Evolutionary conservation across 768 basidiomycete species (phyloP).

Genomic region (Hygrophorus russula): DNA sequence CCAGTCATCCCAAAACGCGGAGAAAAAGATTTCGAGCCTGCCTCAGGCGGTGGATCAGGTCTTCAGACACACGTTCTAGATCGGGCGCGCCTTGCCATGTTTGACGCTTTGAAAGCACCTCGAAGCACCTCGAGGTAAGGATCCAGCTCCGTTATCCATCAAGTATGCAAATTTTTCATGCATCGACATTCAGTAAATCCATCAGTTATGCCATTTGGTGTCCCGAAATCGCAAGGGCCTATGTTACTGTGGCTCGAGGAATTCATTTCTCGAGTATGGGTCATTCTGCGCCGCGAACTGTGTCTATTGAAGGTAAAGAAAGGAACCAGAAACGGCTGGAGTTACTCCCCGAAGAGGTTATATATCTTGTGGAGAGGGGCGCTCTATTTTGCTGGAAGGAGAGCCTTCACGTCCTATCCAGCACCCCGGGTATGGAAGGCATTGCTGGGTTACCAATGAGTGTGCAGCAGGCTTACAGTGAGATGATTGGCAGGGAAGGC

Average conservation of each 20-base stretch:
- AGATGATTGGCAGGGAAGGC: constrained; percentile 73
- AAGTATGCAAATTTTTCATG: constrained; percentile 2
- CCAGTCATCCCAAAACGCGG: constrained; percentile 90
- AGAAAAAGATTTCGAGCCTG: constrained; percentile 95
- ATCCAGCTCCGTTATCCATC: constrained; percentile 1
- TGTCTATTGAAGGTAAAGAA: constrained; percentile 19
- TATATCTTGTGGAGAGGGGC: constrained; percentile 90
- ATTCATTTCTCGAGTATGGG: constrained; percentile 77
- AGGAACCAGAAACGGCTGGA: constrained; percentile 62
- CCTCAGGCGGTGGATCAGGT: constrained; percentile 49
- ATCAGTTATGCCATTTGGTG: constrained; percentile 79
- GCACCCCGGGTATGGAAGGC: constrained; percentile 23
- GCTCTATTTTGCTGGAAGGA: constrained; percentile 77
- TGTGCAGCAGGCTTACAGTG: constrained; percentile 81
- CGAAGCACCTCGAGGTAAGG: constrained; percentile 68
- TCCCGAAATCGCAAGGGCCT: constrained; percentile 48
- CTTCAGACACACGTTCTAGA: constrained; percentile 77
- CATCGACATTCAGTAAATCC: constrained; percentile 40
- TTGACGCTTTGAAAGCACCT: constrained; percentile 62
- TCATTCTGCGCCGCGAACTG: constrained; percentile 51
- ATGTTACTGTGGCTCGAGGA: constrained; percentile 70
- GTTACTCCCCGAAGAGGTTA: constrained; percentile 87
- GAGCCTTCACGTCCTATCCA: constrained; percentile 17
- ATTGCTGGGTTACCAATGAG: constrained; percentile 69
- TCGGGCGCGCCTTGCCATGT: constrained; percentile 75